A percentile compares a stretch with the other conserved stretches of the same genome.
Conservation (phyloP, 768 basidiomycete species). For the Pleurotus tuoliensis region DNA sequence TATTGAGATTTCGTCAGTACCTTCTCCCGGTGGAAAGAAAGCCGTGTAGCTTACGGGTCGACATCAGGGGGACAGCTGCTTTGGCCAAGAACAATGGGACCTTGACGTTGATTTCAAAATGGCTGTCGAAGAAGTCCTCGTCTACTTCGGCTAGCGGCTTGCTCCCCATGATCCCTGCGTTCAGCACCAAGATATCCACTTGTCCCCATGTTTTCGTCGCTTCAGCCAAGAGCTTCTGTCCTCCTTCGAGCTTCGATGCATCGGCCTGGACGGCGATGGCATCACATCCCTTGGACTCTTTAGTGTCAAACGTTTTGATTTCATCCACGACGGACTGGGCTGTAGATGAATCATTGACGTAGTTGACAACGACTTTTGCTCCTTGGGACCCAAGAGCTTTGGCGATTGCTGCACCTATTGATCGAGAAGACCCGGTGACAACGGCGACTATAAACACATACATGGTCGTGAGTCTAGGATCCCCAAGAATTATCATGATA, state of each 20-base stretch:
- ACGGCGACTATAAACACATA: background rate
- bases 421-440: conserved; percentile 53
- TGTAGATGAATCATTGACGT: conserved; percentile 34
- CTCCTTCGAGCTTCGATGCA: conserved; percentile 43
- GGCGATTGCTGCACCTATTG: conserved; percentile 56
- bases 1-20: conserved; percentile 14
- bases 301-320: conserved; percentile 29
- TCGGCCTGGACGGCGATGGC: conserved; percentile 53
- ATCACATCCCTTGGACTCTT: conserved; percentile 35
- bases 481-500: background rate
- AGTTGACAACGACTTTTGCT: conserved; percentile 57
- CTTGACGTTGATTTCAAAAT: conserved; percentile 55
- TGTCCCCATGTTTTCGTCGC: conserved; percentile 45
- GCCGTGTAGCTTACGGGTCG: conserved; percentile 31
- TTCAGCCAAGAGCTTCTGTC: conserved; percentile 41
- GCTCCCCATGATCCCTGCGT: conserved; percentile 55
- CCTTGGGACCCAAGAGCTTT: conserved; percentile 50
- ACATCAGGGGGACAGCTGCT: conserved; percentile 38
- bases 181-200: conserved; percentile 57
- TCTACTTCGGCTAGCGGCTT: conserved; percentile 46
- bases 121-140: conserved; percentile 47
- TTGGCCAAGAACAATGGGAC: conserved; percentile 54
- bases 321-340: conserved; percentile 44
- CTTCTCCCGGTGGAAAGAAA: background rate
- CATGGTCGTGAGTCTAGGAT: background rate